Percentiles rank a stretch among this genome's conserved stretches.
Evolutionary conservation across 2,329 filamentous ascomycete species (phyloP).

Genomic region (Cordyceps militaris): DNA sequence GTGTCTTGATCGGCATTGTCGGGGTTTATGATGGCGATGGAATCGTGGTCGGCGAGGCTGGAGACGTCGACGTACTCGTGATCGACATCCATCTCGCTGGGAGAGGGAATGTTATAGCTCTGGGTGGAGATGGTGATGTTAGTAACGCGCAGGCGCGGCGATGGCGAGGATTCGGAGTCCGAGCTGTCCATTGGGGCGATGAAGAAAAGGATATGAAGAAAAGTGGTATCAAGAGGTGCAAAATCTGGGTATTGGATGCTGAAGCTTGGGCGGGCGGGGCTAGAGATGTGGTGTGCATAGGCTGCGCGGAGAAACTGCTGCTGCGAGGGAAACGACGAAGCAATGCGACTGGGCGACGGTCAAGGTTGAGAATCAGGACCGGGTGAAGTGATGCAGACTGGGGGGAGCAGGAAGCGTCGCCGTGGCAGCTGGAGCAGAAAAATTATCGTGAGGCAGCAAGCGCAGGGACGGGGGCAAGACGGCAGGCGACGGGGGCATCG

Average conservation of each 20-base stretch:
- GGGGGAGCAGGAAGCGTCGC: constrained; percentile 14
- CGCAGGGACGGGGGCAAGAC: neutral
- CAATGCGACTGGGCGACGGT: neutral
- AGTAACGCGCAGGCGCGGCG: constrained; percentile 14
- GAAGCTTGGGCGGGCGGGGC: constrained; percentile 6
- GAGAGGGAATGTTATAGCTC: constrained; percentile 49
- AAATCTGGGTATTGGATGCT: constrained; percentile 4
- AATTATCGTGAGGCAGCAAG: constrained; percentile 9
- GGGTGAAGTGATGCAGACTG: neutral
- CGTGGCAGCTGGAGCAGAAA: constrained; percentile 5
- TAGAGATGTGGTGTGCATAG: neutral
- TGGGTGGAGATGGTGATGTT: constrained; percentile 23
- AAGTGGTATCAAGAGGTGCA: constrained; percentile 1
- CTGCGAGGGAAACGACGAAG: neutral
- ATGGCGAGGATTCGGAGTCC: neutral
- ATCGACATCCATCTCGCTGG: constrained; percentile 51
- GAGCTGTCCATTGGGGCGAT: neutral
- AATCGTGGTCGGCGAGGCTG: constrained; percentile 42
- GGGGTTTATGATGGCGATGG: constrained; percentile 48
- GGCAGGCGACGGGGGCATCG: neutral
- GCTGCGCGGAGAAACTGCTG: neutral
- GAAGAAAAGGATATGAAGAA: neutral
- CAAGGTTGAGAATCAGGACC: neutral
- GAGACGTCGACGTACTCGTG: constrained; percentile 47
- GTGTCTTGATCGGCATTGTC: constrained; percentile 43